These are phyloP conservation scores for Crucihimalaya himalaica DNA, from an alignment of 345 rosid genomes.

Conservation along the genomic window DNA sequence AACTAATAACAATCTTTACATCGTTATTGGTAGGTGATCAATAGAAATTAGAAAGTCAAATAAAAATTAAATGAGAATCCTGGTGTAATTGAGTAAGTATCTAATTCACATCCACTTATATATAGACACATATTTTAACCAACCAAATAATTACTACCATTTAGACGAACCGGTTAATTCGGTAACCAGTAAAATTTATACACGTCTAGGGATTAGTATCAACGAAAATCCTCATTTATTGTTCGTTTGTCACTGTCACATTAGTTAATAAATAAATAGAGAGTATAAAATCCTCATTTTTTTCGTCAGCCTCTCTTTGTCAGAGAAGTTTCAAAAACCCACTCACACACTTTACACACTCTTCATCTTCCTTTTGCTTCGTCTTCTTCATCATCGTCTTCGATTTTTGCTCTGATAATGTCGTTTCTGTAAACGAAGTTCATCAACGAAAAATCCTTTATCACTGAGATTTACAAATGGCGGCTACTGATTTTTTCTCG, in stretches of 20 bases:
- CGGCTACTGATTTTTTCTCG: slow-evolving; percentile 28
- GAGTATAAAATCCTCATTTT: slow-evolving; percentile 17
- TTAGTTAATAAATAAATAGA: not conserved
- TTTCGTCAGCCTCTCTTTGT: slow-evolving; percentile 12
- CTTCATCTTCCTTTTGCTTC: slow-evolving; percentile 35
- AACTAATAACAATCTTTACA: not conserved
- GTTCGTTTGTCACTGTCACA: not conserved
- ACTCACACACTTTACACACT: slow-evolving; percentile 32
- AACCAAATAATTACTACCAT: not conserved
- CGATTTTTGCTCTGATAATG: not conserved
- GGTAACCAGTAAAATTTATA: slow-evolving; percentile 5
- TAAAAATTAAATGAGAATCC: slow-evolving; percentile 17
- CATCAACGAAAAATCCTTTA: not conserved
- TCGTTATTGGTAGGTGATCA: slow-evolving; percentile 17
- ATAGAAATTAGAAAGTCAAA: not conserved
- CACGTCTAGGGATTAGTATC: slow-evolving; percentile 18
- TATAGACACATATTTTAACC: not conserved
- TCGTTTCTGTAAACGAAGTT: not conserved
- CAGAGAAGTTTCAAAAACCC: slow-evolving; percentile 35
- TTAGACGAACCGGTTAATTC: slow-evolving; percentile 16
- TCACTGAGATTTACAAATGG: slow-evolving; percentile 1
- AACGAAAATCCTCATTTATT: not conserved
- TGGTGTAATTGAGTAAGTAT: slow-evolving; percentile 7
- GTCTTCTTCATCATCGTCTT: not conserved
- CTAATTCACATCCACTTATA: slow-evolving; percentile 15